Base-by-base conservation (phyloP, 1,284 basidiomycete species). In the Mycosarcoma mackinlayi region DNA sequence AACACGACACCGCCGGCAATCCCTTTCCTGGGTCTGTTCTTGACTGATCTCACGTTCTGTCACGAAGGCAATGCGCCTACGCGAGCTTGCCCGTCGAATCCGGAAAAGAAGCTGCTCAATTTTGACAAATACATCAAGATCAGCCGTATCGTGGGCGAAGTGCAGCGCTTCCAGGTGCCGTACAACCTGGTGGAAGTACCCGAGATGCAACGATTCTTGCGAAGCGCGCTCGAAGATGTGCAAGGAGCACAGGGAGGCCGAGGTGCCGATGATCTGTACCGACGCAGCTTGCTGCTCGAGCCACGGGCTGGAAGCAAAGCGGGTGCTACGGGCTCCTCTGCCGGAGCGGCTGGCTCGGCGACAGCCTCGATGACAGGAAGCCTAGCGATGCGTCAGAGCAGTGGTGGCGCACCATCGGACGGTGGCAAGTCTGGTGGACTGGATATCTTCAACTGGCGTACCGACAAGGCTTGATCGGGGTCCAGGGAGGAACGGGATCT, bases 31-130 rank as follows among this genome's bases (percentile, higher is more conserved):
- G 92, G 92, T 40, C 85, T 94, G 21, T 93, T 93, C 83, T 85
- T 94, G 64, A 94, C 93, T 4, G 93, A 95, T 83, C 87, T 97
- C 63, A 98, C 94, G 1, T 98, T 98, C 84, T 94, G 93, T 76
- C 89, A 91, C 50, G 95, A 96, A 79, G 95, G 95, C 34, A 98
- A 98, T 83, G 90, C 93, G 8, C 90, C 91, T 8, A 87, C 89
- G 75, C 87, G 95, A 67, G 87, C 89, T n/a, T 66, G 63, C 19
- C 67, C 62, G 19, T 91, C 92, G 11, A 89, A 89, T 53, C 86
- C 90, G 3, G 87, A 88, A 47, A 90, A 92, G 83, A 91, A 90
- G 79, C 84, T 98, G 45, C 87, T 98, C 82, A 98, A 98, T 84
- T 94, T 96, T 83, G 95, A 94, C 85, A 83, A 83, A 46, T 85